phyloP scores from a whole-genome alignment of 441 rosid genomes.

The Pelargonium fulgidum region DNA sequence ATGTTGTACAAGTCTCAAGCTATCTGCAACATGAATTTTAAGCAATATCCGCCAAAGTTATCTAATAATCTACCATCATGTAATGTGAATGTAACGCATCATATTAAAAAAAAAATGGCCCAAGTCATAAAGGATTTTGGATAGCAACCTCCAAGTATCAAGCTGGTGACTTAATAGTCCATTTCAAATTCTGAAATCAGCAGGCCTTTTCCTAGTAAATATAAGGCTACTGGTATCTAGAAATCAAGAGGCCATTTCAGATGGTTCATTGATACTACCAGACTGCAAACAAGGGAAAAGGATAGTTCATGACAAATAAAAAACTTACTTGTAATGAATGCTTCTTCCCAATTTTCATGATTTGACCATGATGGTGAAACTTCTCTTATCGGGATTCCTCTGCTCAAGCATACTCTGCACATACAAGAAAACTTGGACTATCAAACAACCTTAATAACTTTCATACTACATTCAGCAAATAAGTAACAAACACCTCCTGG shows the following conservation, averaged over 20 bases:
- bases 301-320: neutral
- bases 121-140: neutral
- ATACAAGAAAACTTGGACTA: conserved; percentile 9
- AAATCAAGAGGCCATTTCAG: neutral
- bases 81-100: neutral
- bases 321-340: conserved; percentile 69
- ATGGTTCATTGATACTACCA: neutral
- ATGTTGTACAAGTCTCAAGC: conserved; percentile 76
- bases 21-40: conserved; percentile 36
- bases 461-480: neutral
- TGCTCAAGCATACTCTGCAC: conserved; percentile 53
- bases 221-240: too few species aligned
- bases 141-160: neutral
- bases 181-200: neutral
- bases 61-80: neutral
- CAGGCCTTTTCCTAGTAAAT: neutral
- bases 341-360: conserved; percentile 66
- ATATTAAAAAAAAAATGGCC: neutral
- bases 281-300: neutral
- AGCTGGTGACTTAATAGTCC: neutral
- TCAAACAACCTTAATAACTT: neutral
- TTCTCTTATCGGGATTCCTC: conserved; percentile 60
- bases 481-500: neutral
- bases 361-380: conserved; percentile 78
- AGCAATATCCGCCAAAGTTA: conserved; percentile 1